phyloP scores from a whole-genome alignment of 441 rosid species.

The Metrosideros polymorpha region DNA sequence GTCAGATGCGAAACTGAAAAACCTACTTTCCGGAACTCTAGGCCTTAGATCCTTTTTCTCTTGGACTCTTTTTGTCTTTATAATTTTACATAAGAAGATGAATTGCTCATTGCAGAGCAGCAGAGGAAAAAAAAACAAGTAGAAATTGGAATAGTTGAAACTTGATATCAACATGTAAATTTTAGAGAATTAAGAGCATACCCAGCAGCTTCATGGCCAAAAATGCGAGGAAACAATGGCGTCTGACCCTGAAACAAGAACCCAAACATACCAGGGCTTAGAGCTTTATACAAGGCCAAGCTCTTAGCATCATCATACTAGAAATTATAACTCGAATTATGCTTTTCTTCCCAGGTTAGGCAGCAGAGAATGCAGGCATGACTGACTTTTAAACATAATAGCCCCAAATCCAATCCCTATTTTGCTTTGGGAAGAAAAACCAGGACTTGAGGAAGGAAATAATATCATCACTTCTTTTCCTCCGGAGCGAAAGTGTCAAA shows the following conservation, averaged over 20 bases:
- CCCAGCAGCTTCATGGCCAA: slow-evolving; percentile 2
- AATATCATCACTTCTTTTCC: neutral
- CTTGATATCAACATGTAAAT: neutral
- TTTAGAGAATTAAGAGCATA: neutral
- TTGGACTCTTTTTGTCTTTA: neutral
- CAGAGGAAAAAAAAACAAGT: neutral
- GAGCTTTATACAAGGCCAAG: neutral
- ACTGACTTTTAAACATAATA: neutral
- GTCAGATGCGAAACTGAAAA: neutral
- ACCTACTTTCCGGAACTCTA: neutral
- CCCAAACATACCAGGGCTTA: neutral
- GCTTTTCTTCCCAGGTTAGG: neutral
- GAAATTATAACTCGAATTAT: neutral
- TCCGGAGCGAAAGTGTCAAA: neutral
- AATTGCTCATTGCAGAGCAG: neutral
- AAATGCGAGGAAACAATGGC: neutral
- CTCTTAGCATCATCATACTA: neutral
- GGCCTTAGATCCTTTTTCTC: neutral
- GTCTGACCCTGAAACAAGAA: neutral
- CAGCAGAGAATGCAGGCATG: neutral
- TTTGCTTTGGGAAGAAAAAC: neutral
- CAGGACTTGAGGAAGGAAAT: neutral
- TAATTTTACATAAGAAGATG: neutral
- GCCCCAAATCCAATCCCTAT: neutral
- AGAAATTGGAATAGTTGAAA: neutral